These are phyloP conservation scores for Erysiphe pulchra DNA, from an alignment of 2,329 filamentous ascomycete genomes.

Conservation along the genomic window DNA sequence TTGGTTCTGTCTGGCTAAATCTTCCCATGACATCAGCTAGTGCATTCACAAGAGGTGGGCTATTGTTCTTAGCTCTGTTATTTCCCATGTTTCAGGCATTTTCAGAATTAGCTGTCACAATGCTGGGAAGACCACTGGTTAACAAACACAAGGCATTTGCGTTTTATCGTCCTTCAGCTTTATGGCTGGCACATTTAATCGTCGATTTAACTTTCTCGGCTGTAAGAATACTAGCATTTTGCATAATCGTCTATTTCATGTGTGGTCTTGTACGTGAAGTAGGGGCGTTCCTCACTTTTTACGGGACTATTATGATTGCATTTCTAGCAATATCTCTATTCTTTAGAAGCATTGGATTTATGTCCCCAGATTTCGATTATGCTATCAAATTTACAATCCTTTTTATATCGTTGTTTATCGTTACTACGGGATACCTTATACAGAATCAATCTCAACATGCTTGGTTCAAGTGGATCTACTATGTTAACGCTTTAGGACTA, in stretches of 20 bases:
- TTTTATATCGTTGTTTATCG: conserved; percentile 56
- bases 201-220: conserved; percentile 52
- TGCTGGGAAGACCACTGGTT: conserved; percentile 51
- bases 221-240: conserved; percentile 44
- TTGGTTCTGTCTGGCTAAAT: conserved; percentile 56
- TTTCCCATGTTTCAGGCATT: conserved; percentile 82
- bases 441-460: conserved; percentile 50
- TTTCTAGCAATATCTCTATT: conserved; percentile 54
- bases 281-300: conserved; percentile 56
- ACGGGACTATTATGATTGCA: conserved; percentile 39
- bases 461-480: conserved; percentile 62
- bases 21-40: conserved; percentile 38
- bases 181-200: conserved; percentile 64
- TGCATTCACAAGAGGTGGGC: conserved; percentile 58
- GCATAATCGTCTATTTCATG: conserved; percentile 60
- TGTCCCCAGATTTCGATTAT: conserved; percentile 61
- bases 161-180: conserved; percentile 56
- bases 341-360: conserved; percentile 48
- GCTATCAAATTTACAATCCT: conserved; percentile 63
- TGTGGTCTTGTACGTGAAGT: conserved; percentile 40
- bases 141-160: conserved; percentile 69
- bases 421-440: conserved; percentile 64
- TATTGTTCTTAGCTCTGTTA: conserved; percentile 54
- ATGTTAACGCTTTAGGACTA: conserved; percentile 48
- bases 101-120: conserved; percentile 47